Evolutionary conservation across 106 monocot genomes (phyloP), one percentile per base, ranked within the genome.

Genomic region (Amphibolis antarctica): DNA sequence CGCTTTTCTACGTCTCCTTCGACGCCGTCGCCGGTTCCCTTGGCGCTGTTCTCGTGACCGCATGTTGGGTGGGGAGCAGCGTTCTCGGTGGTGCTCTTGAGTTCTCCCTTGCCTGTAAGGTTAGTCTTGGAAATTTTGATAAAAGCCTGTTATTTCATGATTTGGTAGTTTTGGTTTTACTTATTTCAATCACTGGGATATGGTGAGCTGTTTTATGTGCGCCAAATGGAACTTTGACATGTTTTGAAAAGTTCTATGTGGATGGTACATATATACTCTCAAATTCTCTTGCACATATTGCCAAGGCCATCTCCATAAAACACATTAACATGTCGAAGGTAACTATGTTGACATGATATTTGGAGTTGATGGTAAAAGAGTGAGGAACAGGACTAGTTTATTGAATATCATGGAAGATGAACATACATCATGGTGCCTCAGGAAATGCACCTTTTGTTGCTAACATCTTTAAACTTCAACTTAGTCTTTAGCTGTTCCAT

Each of bases 41-140:
- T 7, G 68, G 42, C 36, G 68, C 68, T 9, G 36, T 44, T 42
- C 54, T 68, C 13, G 55, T 55, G 23, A 22, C 12, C 12, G 42
- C 43, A 22, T 75, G 66, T 52, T 75, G 67, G 74, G 60, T 68
- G 24, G 69, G 63, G 52, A 75, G 75, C 69, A 28, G 69, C 45
- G 22, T 46, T 20, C 28, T 69, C 36, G 75, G 30, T 17, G 17
- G 28, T 36, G 46, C 21, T 28, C 45, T 75, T 27, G 68, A 55
- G 17, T 69, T 63, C 59, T 27, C 53, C 36, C 68, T 67, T 13
- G 54, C 42, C 17, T 69, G 68, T 54, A 69, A 54, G 63, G 75
- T 75, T 5, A 58, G 26, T 55, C 25, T 25, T 67, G 7, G n/a
- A 12, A 20, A 5, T 21, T 59, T 58, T 10, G 42, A 44, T 20